Conservation (phyloP, 106 monocot species). For the Iris macrosiphon region DNA sequence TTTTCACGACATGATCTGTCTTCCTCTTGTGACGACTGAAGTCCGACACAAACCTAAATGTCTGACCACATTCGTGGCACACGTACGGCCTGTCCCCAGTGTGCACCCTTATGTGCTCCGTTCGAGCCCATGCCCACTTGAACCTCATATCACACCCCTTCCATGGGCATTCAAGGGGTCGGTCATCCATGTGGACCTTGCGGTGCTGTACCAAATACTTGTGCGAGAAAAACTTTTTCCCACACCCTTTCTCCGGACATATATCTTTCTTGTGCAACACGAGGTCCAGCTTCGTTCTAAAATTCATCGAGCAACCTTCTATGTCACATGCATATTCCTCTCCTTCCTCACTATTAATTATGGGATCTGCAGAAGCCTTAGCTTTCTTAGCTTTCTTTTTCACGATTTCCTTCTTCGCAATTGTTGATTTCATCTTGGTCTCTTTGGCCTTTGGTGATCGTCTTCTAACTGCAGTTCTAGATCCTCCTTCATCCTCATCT, state of each 20-base stretch:
- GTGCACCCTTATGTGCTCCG: constrained; percentile 93
- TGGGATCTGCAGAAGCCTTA: not conserved
- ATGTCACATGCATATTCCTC: constrained; percentile 48
- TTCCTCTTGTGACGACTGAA: constrained; percentile 96
- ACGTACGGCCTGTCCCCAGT: constrained; percentile 84
- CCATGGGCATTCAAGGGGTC: constrained; percentile 87
- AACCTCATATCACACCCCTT: constrained; percentile 90
- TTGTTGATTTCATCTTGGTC: constrained; percentile 5
- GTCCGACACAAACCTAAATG: constrained; percentile 93
- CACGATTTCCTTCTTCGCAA: constrained; percentile 4
- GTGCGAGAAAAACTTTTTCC: constrained; percentile 95
- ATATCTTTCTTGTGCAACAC: constrained; percentile 72
- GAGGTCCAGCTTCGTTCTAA: constrained; percentile 61
- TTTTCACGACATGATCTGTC: constrained; percentile 53
- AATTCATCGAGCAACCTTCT: constrained; percentile 81
- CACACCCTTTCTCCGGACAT: constrained; percentile 80
- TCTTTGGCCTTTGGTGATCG: constrained; percentile 18
- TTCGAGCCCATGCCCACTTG: constrained; percentile 97
- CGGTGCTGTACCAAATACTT: constrained; percentile 89
- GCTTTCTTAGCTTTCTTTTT: constrained; percentile 29
- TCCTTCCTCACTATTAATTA: constrained; percentile 13
- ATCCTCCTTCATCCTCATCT: constrained; percentile 19
- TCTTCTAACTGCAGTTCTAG: constrained; percentile 25
- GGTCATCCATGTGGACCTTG: constrained; percentile 81
- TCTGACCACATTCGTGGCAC: constrained; percentile 77